Base-by-base conservation (phyloP, 75 land plant genomes). In the Picea sitchensis region DNA sequence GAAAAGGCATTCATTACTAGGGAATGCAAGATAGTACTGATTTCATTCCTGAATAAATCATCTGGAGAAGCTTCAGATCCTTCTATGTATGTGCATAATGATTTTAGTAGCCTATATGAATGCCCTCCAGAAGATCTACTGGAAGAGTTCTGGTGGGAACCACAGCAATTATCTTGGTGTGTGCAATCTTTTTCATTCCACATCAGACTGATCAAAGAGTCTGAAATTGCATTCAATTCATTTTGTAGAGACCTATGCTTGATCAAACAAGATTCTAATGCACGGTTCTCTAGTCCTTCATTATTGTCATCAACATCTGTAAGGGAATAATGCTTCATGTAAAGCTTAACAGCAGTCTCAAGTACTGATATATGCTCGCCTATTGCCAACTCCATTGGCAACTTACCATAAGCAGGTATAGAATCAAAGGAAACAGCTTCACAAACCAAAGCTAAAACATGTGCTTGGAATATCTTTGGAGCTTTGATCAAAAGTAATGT, bases 381-480 rank as follows among this genome's bases (percentile, higher is more conserved):
- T 44, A 68, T 14, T 68, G 21, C 34, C n/a, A 68, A 34, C 9
- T 14, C n/a, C 72, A 15, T 68, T 68, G 72, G 47, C n/a, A 38
- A 38, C 47, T 68, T 44, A 68, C 72, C 72, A 68, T 68, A 68
- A 18, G 20, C 2, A 38, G 51, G 44, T 68, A 68, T 18, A 3
- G 17, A 34, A 36, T 68, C 41, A 68, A 68, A 38, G 38, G 72
- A 38, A 68, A 68, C 18, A 18, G 20, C 51, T 68, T 68, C 51
- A 14, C 20, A 38, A 68, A 68, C 72, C 72, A 68, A 38, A 18
- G 18, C 44, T 6, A 38, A 18, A 68, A 36, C 72, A 68, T 68
- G 72, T 68, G n/a, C 72, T 68, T 68, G 72, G 72, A 68, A 68
- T 36, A 68, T 68, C 2, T 68, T 68, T 36, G 72, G 72, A 38